These are phyloP conservation scores for Cryphonectria carpinicola DNA, from an alignment of 2,329 filamentous ascomycete genomes.

Conservation along the genomic window DNA sequence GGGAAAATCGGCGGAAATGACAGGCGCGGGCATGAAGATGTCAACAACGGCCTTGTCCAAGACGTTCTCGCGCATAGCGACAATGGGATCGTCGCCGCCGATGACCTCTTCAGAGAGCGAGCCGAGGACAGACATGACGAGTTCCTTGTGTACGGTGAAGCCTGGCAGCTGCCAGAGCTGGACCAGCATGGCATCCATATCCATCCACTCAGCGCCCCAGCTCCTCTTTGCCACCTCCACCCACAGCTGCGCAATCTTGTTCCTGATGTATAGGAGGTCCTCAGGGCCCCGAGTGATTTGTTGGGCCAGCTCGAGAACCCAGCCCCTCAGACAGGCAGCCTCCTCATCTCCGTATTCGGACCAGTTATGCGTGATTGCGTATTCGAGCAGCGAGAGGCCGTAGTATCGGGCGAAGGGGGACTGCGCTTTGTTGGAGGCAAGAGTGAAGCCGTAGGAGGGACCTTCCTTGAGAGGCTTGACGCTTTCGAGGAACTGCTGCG, in stretches of 20 bases:
- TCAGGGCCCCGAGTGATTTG: slow-evolving; percentile 60
- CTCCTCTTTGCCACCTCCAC: slow-evolving; percentile 90
- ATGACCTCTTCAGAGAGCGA: slow-evolving; percentile 94
- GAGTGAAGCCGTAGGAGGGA: slow-evolving; percentile 79
- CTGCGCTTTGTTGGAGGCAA: slow-evolving; percentile 77
- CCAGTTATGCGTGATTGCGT: slow-evolving; percentile 86
- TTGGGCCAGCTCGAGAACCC: slow-evolving; percentile 79
- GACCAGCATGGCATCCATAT: slow-evolving; percentile 87
- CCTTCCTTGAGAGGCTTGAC: slow-evolving; percentile 81
- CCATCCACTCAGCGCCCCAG: slow-evolving; percentile 91
- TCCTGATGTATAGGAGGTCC: slow-evolving; percentile 83
- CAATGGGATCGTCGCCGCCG: slow-evolving; percentile 84
- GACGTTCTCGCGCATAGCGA: slow-evolving; percentile 78
- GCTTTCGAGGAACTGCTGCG: slow-evolving; percentile 82
- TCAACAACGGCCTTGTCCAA: slow-evolving; percentile 91
- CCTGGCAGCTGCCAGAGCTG: slow-evolving; percentile 77
- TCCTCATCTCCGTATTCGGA: slow-evolving; percentile 72
- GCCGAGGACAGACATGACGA: slow-evolving; percentile 87
- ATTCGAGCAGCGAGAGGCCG: slow-evolving; percentile 87
- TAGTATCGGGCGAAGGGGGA: slow-evolving; percentile 88
- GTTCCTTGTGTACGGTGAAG: slow-evolving; percentile 71
- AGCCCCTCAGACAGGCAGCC: slow-evolving; percentile 68
- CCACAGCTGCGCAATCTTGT: slow-evolving; percentile 95
- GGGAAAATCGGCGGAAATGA: slow-evolving; percentile 77
- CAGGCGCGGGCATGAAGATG: slow-evolving; percentile 80